Evolutionary conservation across 1,284 basidiomycete genomes (phyloP).

Genomic region (Tremellales sp.): DNA sequence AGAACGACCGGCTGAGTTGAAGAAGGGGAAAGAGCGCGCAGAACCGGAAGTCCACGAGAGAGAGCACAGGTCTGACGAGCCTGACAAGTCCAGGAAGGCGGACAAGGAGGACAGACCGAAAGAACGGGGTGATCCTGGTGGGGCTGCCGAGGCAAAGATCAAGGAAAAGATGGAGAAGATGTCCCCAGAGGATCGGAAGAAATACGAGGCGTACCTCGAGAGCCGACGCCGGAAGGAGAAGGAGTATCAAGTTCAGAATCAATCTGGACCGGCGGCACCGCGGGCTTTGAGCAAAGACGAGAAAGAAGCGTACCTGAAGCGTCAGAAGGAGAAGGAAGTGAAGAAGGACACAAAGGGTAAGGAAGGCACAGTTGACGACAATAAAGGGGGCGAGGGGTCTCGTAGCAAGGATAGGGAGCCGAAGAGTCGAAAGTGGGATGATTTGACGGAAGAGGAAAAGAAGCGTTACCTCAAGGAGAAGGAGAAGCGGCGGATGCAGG

Average conservation of each 20-base stretch:
- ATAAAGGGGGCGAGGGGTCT: too few relatives aligned
- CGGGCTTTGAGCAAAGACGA: not conserved
- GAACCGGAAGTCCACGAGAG: not conserved
- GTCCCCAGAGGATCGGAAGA: slow-evolving; percentile 5
- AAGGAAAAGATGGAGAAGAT: slow-evolving; percentile 4
- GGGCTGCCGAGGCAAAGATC: not conserved
- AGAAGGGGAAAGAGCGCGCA: not conserved
- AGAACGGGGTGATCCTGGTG: slow-evolving; percentile 1
- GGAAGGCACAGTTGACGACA: too few relatives aligned
- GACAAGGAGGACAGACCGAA: slow-evolving; percentile 6
- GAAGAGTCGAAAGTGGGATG: slow-evolving; percentile 1
- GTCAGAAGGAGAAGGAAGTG: not conserved
- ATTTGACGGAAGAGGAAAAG: slow-evolving; percentile 2
- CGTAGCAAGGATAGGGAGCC: not conserved
- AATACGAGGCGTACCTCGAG: slow-evolving; percentile 1
- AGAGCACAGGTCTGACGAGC: not conserved
- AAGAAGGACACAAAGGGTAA: too few relatives aligned
- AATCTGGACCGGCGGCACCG: too few relatives aligned
- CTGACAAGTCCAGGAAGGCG: not conserved
- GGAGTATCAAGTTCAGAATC: slow-evolving; percentile 1
- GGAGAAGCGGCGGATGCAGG: slow-evolving; percentile 9
- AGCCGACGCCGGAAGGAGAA: not conserved
- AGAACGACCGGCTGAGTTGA: not conserved
- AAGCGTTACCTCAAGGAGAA: slow-evolving; percentile 3
- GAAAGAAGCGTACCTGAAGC: not conserved